Conservation (phyloP, 768 basidiomycete species). For the Peribolospora kevripleyi region DNA sequence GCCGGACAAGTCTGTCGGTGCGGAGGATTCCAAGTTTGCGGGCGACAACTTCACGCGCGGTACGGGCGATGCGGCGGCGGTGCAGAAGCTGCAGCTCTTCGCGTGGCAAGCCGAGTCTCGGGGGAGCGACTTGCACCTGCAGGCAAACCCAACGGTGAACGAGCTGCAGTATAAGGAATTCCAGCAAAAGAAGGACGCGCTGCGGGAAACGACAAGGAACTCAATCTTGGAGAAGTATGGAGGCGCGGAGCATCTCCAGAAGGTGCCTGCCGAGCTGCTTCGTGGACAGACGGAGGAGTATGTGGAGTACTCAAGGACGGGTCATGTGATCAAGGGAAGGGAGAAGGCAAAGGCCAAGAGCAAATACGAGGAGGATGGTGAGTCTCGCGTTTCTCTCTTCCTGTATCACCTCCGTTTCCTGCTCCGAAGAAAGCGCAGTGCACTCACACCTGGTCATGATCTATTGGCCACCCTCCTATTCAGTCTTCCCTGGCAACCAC, state of each 20-base stretch:
- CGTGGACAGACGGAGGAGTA: constrained; percentile 93
- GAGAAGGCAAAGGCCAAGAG: constrained; percentile 67
- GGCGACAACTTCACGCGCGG: constrained; percentile 88
- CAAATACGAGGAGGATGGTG: constrained; percentile 93
- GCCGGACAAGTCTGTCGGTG: constrained; percentile 42
- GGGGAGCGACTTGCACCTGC: constrained; percentile 84
- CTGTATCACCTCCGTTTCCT: background rate
- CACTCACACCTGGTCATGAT: background rate
- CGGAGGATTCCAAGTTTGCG: constrained; percentile 81
- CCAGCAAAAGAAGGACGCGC: constrained; percentile 69
- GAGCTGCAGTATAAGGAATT: constrained; percentile 77
- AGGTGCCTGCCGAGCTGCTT: constrained; percentile 71
- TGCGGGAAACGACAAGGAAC: constrained; percentile 66
- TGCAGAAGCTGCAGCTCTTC: constrained; percentile 79
- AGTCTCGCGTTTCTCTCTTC: constrained; percentile 16
- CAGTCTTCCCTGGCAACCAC: constrained; percentile 81
- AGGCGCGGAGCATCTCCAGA: constrained; percentile 72
- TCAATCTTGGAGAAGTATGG: constrained; percentile 83
- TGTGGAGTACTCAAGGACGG: constrained; percentile 82
- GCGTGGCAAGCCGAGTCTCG: constrained; percentile 87
- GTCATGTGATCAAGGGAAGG: constrained; percentile 70
- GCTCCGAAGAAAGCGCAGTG: background rate
- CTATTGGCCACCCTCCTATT: background rate
- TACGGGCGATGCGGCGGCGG: constrained; percentile 76
- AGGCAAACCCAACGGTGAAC: constrained; percentile 89